phyloP scores from a whole-genome alignment of 768 basidiomycete species.

The Agaricus blazei region DNA sequence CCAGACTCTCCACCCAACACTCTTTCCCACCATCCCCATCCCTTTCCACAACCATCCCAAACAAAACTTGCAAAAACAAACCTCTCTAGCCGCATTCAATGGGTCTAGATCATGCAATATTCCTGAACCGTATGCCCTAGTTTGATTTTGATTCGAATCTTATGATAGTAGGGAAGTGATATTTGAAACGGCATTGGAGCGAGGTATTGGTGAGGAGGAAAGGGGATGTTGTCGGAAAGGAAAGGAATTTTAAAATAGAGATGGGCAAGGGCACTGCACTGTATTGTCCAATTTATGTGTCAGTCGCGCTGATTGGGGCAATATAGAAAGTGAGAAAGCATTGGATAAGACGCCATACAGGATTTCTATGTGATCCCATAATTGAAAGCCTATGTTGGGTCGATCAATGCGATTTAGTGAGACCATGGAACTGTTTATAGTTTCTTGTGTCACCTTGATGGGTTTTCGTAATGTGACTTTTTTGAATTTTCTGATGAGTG shows the following conservation, averaged over 20 bases:
- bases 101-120: conserved; percentile 44
- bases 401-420: conserved; percentile 46
- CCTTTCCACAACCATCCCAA: conserved; percentile 39
- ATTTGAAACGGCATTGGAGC: conserved; percentile 20
- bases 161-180: conserved; percentile 17
- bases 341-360: conserved; percentile 59
- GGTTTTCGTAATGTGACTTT: conserved; percentile 5
- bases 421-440: conserved; percentile 19
- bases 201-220: background rate
- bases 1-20: conserved; percentile 22
- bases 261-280: conserved; percentile 43
- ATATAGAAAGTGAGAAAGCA: conserved; percentile 47
- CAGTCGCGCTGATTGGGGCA: conserved; percentile 51
- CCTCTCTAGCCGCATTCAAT: no score
- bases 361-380: conserved; percentile 63
- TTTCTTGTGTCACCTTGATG: conserved; percentile 13
- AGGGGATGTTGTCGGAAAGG: no score
- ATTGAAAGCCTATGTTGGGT: conserved; percentile 55
- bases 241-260: conserved; percentile 32
- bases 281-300: conserved; percentile 48
- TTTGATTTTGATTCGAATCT: background rate
- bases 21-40: no score
- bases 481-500: background rate
- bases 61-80: conserved; percentile 44
- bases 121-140: conserved; percentile 24